Base-by-base conservation (phyloP, 2,329 filamentous ascomycete species). In the Meredithiella fracta region DNA sequence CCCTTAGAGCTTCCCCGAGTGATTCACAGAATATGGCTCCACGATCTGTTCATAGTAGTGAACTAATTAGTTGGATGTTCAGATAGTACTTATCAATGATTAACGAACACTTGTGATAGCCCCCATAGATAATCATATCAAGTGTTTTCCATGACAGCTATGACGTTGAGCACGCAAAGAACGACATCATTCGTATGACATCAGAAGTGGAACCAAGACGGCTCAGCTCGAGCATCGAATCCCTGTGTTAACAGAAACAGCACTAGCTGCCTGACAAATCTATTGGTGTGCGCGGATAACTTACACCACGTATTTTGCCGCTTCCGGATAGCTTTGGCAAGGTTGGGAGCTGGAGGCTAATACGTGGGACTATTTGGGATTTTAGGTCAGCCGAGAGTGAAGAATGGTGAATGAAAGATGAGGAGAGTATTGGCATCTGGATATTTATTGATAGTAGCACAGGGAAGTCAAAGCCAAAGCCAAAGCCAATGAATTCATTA, bases 221-320 rank as follows among this genome's bases (percentile, higher is more conserved):
- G 44, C 22, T n/a, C 44, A 25, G 44, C 22, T 8, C n/a, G n/a
- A n/a, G n/a, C 20, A 26, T 11, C 11, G 22, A 25, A 49, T 49
- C 44, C 44, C 15, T 49, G 17, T 22, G 25, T 8, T 49, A 49
- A 49, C 44, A 49, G 44, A 11, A 22, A 7, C 11, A 11, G 9
- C 8, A 8, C 20, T 23, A 14, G 25, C 2, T 26, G n/a, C 25
- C 5, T 9, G 7, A 15, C 3, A 23, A 11, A 9, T 2, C 22
- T 25, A 8, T 49, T 29, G 25, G 44, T 25, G 8, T n/a, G 9
- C 9, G 44, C 11, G 11, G 44, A 15, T 49, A n/a, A 49, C 23
- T 49, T 49, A 49, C 23, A 49, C 44, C 23, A 29, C n/a, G 20
- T 44, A 20, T 49, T 49, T 49, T 49, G 44, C 44, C 44, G 44